Evolutionary conservation across 1,139 yeast species (phyloP).

Genomic region (Geotrichum cucujoidarum): DNA sequence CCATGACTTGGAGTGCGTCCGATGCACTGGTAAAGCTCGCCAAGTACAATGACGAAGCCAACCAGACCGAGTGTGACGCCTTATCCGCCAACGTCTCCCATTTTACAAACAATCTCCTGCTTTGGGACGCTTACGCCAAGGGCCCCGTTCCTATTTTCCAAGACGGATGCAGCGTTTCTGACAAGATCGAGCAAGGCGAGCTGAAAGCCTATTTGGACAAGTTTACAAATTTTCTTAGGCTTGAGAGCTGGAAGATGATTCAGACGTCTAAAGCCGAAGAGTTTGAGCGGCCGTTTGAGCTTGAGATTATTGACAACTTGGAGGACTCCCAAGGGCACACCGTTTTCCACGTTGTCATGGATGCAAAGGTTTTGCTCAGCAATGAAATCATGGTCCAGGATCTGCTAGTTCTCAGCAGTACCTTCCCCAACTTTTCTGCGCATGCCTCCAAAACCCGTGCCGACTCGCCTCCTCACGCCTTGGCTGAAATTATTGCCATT

Average conservation of each 20-base stretch:
- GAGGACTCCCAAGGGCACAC: conserved; percentile 35
- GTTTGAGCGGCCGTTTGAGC: conserved; percentile 62
- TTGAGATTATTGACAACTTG: conserved; percentile 14
- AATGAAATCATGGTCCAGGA: conserved; percentile 69
- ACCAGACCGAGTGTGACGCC: no score
- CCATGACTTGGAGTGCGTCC: no score
- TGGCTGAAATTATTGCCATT: not conserved
- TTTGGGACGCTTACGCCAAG: conserved; percentile 67
- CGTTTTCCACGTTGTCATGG: conserved; percentile 75
- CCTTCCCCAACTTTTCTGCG: conserved; percentile 31
- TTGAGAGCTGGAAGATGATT: conserved; percentile 94
- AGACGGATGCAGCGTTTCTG: conserved; percentile 57
- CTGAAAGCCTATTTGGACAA: conserved; percentile 61
- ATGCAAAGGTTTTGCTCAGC: conserved; percentile 50
- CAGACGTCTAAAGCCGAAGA: conserved; percentile 61
- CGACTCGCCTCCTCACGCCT: not conserved
- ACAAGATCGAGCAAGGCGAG: conserved; percentile 39
- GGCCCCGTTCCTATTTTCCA: conserved; percentile 59
- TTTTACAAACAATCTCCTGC: conserved; percentile 62
- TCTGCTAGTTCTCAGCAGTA: conserved; percentile 59
- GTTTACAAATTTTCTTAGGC: conserved; percentile 73
- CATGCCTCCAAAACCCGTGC: conserved; percentile 32
- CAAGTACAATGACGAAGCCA: no score
- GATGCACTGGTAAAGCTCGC: no score
- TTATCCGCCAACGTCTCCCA: no score